These are phyloP conservation scores for Pleurotus salmoneostramineus DNA, from an alignment of 768 basidiomycete genomes.

Conservation along the genomic window DNA sequence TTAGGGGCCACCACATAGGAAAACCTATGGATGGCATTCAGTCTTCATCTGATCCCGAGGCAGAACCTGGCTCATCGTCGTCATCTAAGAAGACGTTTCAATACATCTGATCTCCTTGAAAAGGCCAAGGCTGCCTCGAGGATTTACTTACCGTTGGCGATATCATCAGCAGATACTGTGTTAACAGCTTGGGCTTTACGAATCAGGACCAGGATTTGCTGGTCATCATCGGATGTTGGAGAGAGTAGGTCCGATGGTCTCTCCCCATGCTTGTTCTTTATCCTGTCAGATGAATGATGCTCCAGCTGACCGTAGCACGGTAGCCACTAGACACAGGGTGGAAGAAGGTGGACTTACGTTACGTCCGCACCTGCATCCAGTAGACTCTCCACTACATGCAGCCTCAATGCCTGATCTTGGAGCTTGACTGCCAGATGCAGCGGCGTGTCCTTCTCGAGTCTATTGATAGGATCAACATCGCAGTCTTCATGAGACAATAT, in stretches of 20 bases:
- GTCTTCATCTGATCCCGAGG: conserved; percentile 31
- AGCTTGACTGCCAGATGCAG: conserved; percentile 69
- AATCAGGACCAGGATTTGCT: conserved; percentile 45
- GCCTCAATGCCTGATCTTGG: conserved; percentile 49
- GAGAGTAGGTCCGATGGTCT: conserved; percentile 54
- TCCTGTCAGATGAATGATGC: conserved; percentile 31
- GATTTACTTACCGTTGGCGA: conserved; percentile 52
- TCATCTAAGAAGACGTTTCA: conserved; percentile 21
- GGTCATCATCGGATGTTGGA: conserved; percentile 33
- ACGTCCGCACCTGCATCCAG: conserved; percentile 80
- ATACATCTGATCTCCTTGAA: neutral
- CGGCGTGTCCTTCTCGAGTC: conserved; percentile 67
- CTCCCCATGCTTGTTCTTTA: conserved; percentile 68
- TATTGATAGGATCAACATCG: conserved; percentile 79
- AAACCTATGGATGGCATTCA: too few relatives aligned
- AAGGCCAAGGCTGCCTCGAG: neutral
- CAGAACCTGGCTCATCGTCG: conserved; percentile 21
- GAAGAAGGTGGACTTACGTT: too few relatives aligned
- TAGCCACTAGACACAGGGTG: neutral
- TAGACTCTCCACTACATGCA: conserved; percentile 54
- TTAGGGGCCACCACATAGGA: too few relatives aligned
- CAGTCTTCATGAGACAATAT: conserved; percentile 72
- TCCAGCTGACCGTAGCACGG: neutral
- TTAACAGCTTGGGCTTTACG: conserved; percentile 49
- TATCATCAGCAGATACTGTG: conserved; percentile 52